phyloP scores from a whole-genome alignment of 148 eudicot genomes.

The Nepenthes gracilis region DNA sequence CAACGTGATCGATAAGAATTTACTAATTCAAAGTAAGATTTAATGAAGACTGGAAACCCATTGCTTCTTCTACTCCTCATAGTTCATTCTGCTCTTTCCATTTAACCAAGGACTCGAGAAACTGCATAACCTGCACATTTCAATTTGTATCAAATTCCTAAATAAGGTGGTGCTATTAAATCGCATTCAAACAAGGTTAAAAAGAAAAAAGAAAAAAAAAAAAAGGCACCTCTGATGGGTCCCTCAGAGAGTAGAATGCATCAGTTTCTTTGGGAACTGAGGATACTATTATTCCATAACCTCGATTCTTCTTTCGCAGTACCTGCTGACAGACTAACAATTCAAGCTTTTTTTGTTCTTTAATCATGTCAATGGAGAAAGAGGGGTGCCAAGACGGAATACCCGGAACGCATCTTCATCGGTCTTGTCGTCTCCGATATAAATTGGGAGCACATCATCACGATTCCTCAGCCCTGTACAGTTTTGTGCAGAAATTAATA shows the following conservation, averaged over 20 bases:
- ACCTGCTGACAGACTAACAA: conserved; percentile 14
- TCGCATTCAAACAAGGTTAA: too few relatives aligned
- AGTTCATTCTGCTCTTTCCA: conserved; percentile 28
- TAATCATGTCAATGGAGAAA: too few relatives aligned
- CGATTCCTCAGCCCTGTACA: conserved; percentile 43
- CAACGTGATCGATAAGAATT: too few relatives aligned
- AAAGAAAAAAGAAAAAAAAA: too few relatives aligned
- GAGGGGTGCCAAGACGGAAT: too few relatives aligned
- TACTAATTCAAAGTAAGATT: too few relatives aligned
- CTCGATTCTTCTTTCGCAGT: conserved; percentile 23
- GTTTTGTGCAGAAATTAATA: not conserved
- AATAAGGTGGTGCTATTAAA: too few relatives aligned
- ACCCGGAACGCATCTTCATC: conserved; percentile 99
- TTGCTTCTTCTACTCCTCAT: not conserved
- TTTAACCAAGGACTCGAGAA: conserved; percentile 31
- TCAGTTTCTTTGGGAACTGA: conserved; percentile 38
- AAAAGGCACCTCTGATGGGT: conserved; percentile 18
- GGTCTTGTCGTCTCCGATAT: conserved; percentile 90
- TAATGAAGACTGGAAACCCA: too few relatives aligned
- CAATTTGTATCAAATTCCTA: not conserved
- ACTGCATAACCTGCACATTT: conserved; percentile 32
- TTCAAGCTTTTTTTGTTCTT: too few relatives aligned
- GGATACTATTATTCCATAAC: conserved; percentile 49
- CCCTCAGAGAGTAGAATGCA: conserved; percentile 40
- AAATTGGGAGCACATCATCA: conserved; percentile 81